Evolutionary conservation across 2,329 filamentous ascomycete species (phyloP), one percentile per base, ranked within the genome.

Genomic region (Aspergillus brunneoviolaceus): DNA sequence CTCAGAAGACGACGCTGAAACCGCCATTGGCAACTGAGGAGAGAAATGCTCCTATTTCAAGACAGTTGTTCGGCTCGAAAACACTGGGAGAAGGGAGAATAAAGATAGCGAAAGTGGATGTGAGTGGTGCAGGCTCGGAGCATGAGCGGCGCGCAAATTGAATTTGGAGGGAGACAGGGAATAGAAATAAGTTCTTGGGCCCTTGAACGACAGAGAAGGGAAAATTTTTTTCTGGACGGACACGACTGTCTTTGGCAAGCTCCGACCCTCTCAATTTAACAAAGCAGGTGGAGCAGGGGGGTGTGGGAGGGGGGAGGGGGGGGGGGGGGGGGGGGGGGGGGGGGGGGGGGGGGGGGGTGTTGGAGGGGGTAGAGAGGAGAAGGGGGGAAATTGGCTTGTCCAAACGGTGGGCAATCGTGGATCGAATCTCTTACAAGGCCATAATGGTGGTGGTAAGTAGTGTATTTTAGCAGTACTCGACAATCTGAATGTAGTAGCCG

Each of bases 21-120:
- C 77, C 63, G 79, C 68, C 74, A 76, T 77, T 49, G 59, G 63
- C 51, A 55, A 31, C 51, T 50, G 14, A 45, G 51, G 51, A 54
- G 59, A 50, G n/a, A 58, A 58, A 29, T 45, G 23, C 14, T 50
- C 51, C 55, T 47, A n/a, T 12, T 50, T 31, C 16, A 52, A 48
- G 21, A 47, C 16, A 55, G 51, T 35, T 35, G 35, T 19, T 55
- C 39, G 39, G 21, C 33, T 42, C n/a, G 25, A 12, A 9, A 27
- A 14, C 7, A n/a, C 27, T n/a, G 35, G n/a, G 25, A 6, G 23
- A 52, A 50, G 31, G 5, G 19, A 47, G 47, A 49, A 25, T 4
- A 47, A 19, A 25, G 6, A 49, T 42, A 19, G 42, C 42, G n/a
- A 49, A 27, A 16, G 57, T 59, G 63, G 52, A 52, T 12, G 45